Evolutionary conservation across 495 filamentous ascomycete genomes (phyloP).

Genomic region (Evernia prunastri): DNA sequence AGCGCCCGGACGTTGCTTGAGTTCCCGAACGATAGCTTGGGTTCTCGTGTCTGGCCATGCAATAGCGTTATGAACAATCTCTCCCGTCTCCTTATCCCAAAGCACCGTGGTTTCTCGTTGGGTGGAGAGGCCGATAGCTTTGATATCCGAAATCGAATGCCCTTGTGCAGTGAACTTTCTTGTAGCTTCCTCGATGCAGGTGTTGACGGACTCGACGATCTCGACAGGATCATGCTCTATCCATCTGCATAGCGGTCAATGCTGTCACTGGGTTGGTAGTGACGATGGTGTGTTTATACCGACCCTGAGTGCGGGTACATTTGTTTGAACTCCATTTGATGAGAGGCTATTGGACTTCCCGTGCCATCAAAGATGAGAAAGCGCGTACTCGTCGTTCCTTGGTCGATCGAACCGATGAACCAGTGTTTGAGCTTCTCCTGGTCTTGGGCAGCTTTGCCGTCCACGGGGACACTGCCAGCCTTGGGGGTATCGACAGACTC

Average conservation of each 20-base stretch:
- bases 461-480: background rate
- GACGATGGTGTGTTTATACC: slow-evolving; percentile 31
- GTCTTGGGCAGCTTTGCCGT: slow-evolving; percentile 7
- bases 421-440: slow-evolving; percentile 20
- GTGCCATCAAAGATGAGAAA: slow-evolving; percentile 85
- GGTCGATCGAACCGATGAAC: slow-evolving; percentile 75
- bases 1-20: slow-evolving; percentile 60
- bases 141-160: slow-evolving; percentile 64
- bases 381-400: slow-evolving; percentile 87
- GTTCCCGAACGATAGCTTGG: slow-evolving; percentile 67
- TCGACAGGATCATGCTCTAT: slow-evolving; percentile 88
- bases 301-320: slow-evolving; percentile 86
- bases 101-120: slow-evolving; percentile 90
- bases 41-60: slow-evolving; percentile 94
- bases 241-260: slow-evolving; percentile 54
- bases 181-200: slow-evolving; percentile 78
- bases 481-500: background rate
- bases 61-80: slow-evolving; percentile 82
- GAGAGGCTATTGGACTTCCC: slow-evolving; percentile 73
- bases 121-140: slow-evolving; percentile 86
- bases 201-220: slow-evolving; percentile 68
- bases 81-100: slow-evolving; percentile 83
- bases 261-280: slow-evolving; percentile 15
- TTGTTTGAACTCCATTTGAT: slow-evolving; percentile 89
- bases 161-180: slow-evolving; percentile 65